Conservation (phyloP, 257 asterid genomes). For the Penstemon eatonii region DNA sequence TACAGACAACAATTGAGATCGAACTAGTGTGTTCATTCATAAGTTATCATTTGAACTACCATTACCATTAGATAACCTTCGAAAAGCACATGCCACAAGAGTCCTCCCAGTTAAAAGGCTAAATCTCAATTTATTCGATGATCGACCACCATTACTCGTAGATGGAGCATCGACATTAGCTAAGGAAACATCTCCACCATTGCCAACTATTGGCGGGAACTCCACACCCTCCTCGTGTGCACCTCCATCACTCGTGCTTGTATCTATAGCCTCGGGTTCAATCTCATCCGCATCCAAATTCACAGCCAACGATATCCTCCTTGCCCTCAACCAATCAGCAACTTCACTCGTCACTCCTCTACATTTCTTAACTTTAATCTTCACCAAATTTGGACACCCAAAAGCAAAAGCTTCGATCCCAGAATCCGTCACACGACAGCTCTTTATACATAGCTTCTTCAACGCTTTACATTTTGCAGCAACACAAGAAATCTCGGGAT, state of each 20-base stretch:
- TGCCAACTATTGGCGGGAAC: conserved; percentile 39
- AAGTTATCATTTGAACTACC: conserved; percentile 40
- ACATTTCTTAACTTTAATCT: conserved; percentile 85
- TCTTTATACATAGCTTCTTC: conserved; percentile 86
- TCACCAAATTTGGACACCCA: conserved; percentile 87
- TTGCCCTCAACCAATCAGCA: conserved; percentile 66
- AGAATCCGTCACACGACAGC: conserved; percentile 69
- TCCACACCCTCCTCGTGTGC: conserved; percentile 52
- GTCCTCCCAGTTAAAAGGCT: conserved; percentile 56
- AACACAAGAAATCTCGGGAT: conserved; percentile 69
- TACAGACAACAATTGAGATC: not conserved
- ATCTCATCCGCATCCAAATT: conserved; percentile 71
- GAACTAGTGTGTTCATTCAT: conserved; percentile 25
- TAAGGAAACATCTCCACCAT: not conserved
- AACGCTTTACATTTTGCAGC: conserved; percentile 63
- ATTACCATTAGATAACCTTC: conserved; percentile 55
- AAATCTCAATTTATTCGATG: conserved; percentile 45
- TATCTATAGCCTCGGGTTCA: conserved; percentile 52
- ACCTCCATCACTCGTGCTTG: conserved; percentile 56
- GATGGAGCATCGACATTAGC: conserved; percentile 36
- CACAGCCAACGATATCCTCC: conserved; percentile 58
- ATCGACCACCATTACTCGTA: conserved; percentile 39
- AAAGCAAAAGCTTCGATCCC: conserved; percentile 78
- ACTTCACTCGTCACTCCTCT: conserved; percentile 63
- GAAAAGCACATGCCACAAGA: conserved; percentile 60